Evolutionary conservation across 768 basidiomycete species (phyloP), one percentile per base, ranked within the genome.

Genomic region (Suillus luteus): DNA sequence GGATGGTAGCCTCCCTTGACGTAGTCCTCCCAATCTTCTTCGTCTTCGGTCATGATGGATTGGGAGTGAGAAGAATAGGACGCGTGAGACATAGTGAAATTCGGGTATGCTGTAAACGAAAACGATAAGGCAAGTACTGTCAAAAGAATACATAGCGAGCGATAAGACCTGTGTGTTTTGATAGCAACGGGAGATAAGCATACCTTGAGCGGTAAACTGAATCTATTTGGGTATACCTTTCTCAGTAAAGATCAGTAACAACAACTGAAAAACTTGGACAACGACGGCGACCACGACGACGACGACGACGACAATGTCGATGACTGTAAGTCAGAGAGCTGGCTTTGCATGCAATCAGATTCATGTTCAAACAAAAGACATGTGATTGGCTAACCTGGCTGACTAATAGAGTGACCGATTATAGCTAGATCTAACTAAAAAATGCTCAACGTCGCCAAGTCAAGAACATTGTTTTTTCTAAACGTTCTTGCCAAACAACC

Each of bases 1-100:
- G 95, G 92, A 71, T 93, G 92, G 74, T 93, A 93, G 40, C 92
- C 92, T 63, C 92, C 88, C 55, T 89, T 85, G 74, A 86, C 84
- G 73, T 88, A 91, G 77, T 95, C 94, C 79, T 96, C 93, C 84
- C 90, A 91, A 73, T 95, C 94, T 78, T 96, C 94, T 77, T 93
- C 92, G 80, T 93, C 91, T 80, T 93, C 91, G 57, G 90, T 91
- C 88, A 91, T 90, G 82, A 91, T 83, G 75, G 89, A 91, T 73
- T 79, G 85, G 80, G 79, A 87, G 81, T 78, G 84, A 76, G 88
- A 89, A 67, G 89, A 88, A 80, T 85, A 85, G 63, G 87, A 88
- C 74, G 85, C 87, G 86, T 88, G 86, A 79, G 87, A 88, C 87
- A 87, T 88, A 62, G 70, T 73, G 66, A 59, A 69, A 73, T 68